Evolutionary conservation across 2,329 filamentous ascomycete species (phyloP), one percentile per base, ranked within the genome.

Genomic region (Phyllosticta citriasiana): DNA sequence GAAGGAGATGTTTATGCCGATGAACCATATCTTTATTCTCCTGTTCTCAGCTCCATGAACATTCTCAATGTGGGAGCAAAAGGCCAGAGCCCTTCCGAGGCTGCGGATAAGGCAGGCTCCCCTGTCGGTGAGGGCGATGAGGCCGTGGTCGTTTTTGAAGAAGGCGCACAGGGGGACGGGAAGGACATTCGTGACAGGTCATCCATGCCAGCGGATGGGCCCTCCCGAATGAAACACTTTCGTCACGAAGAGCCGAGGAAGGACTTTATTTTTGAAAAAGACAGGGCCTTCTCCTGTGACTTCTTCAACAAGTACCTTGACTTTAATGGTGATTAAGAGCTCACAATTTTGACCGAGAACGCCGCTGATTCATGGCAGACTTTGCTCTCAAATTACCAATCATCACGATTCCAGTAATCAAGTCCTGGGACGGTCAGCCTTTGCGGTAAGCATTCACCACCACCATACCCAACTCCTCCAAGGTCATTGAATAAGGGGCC

Each of bases 281-380:
- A 84, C 0, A 77, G 84, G 64, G 75, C 79, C 62, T 88, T 88
- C 74, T 75, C 79, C 63, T 82, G 79, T 65, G 86, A 89, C 71
- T 97, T 99, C 74, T 96, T 87, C 74, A 97, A 97, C 72, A 88
- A 89, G 1, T 97, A 96, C 74, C 75, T 99, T 54, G 91, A 96
- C 73, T 97, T 97, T 72, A 88, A 86, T 69, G 82, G 82, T 84
- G 19, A 66, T 59, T 72, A 69, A 54, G 26, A 53, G 56, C 51
- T 5, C 30, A 53, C 26, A 12, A 5, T 3, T 16, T 30, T 8
- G 27, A 40, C 7, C 16, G 8, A 56, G 22, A n/a, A 57, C 14
- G 3, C 19, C 12, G 22, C 60, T 57, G 25, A 51, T 30, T 25
- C 1, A 40, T 10, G 9, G n/a, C 72, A 73, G 86, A 87, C 66